These are phyloP conservation scores for Amanita pseudoporphyria DNA, from an alignment of 768 basidiomycete species.

Conservation along the genomic window DNA sequence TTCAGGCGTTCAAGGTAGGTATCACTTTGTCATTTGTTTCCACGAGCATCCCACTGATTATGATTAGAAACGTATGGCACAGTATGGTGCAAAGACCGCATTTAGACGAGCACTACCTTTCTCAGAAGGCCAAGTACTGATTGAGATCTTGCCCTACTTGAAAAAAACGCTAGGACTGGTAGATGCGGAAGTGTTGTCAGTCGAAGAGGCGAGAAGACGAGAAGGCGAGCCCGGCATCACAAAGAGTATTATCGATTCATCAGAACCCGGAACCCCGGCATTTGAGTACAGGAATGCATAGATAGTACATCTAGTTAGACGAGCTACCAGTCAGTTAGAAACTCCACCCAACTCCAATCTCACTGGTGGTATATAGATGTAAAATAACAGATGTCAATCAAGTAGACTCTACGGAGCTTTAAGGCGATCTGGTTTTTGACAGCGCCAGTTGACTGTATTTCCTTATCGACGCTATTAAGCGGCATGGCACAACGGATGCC, in stretches of 20 bases:
- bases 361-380: no score
- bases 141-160: slow-evolving; percentile 68
- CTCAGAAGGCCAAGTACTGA: slow-evolving; percentile 67
- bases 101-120: slow-evolving; percentile 81
- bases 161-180: slow-evolving; percentile 64
- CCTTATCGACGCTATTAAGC: no score
- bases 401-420: no score
- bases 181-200: slow-evolving; percentile 61
- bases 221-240: slow-evolving; percentile 49
- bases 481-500: no score
- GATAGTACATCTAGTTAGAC: neutral
- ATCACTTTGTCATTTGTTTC: neutral
- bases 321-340: slow-evolving; percentile 12
- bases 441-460: no score
- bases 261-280: slow-evolving; percentile 81
- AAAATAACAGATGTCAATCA: no score
- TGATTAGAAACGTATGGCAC: slow-evolving; percentile 69
- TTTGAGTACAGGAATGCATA: slow-evolving; percentile 80
- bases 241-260: slow-evolving; percentile 64
- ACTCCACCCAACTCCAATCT: no score
- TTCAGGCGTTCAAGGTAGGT: slow-evolving; percentile 84
- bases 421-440: no score
- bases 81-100: slow-evolving; percentile 64
- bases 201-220: slow-evolving; percentile 52
- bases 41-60: neutral